Evolutionary conservation across 768 basidiomycete genomes (phyloP), one percentile per base, ranked within the genome.

Genomic region (Tylopilus cervinicoccineus): DNA sequence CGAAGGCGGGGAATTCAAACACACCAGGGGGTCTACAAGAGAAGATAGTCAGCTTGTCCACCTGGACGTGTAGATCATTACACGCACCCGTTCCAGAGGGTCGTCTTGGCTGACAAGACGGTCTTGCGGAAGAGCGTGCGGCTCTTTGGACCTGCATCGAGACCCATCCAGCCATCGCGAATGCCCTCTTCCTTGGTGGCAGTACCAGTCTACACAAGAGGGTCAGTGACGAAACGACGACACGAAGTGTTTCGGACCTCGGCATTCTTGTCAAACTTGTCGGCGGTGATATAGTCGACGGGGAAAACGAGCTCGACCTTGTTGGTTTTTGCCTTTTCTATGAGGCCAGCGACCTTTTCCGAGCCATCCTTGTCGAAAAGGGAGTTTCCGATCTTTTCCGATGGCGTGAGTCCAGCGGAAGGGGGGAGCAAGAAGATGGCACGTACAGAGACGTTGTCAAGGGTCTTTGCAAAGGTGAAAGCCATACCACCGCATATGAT

Each of bases 401-500:
- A 47, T 14, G 23, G 33, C 43, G 12, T 51, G 36, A 50, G 37
- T 43, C 34, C 60, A 22, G 36, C 6, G 3, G 31, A 19, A 26
- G 28, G 22, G 13, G 6, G 33, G 20, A 33, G 47, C 13, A 40
- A n/a, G 38, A 20, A 26, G 17, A 32, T 9, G 40, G 4, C 45
- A 60, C 79, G 53, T 61, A 89, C 92, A 40, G 81, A 66, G 38
- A 93, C 77, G 52, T 81, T 76, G 49, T 97, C 80, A 48, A 95
- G 76, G 6, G 84, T 88, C 76, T 97, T 98, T 72, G 94, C 93
- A 80, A 99, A 99, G 48, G 95, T 99, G 74, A 96, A 99, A 29
- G 92, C 90, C 95, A 99, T 99, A 24, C 95, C 95, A 62, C 95
- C 95, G 55, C 92, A 88, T 58, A 99, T 89, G 67, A 99, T 97